Evolutionary conservation across 768 basidiomycete genomes (phyloP).

Genomic region (Phallus indusiatus): DNA sequence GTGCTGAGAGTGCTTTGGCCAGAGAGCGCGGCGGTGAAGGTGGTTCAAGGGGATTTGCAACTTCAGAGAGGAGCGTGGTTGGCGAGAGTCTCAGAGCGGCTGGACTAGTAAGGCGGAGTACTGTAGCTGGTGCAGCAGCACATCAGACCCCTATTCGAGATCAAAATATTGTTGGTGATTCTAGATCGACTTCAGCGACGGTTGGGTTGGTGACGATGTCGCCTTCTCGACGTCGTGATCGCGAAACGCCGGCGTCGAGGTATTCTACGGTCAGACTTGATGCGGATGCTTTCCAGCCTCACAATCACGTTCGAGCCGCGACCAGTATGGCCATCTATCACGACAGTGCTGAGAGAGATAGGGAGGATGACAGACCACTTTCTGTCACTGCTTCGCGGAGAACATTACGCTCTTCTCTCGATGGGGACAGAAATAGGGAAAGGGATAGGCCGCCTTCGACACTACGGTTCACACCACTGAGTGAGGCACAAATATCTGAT

Average conservation of each 20-base stretch:
- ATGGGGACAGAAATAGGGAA: not conserved
- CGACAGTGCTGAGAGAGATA: not conserved
- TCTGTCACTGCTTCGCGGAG: not conserved
- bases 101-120: constrained; percentile 39
- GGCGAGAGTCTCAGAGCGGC: constrained; percentile 65
- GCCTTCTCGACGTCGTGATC: constrained; percentile 11
- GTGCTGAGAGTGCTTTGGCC: constrained; percentile 55
- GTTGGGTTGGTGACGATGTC: constrained; percentile 6
- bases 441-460: constrained; percentile 6
- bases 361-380: not conserved
- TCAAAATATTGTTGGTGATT: too few species aligned
- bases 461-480: not conserved
- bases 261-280: not conserved
- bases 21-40: constrained; percentile 21
- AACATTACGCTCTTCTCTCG: not conserved
- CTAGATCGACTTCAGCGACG: too few species aligned
- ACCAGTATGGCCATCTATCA: not conserved
- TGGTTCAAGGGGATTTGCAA: constrained; percentile 2
- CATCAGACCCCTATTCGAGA: not conserved
- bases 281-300: not conserved
- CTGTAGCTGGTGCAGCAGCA: not conserved
- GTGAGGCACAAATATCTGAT: not conserved
- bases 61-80: constrained; percentile 41
- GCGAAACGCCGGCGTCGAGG: not conserved
- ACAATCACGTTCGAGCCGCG: not conserved